These are phyloP conservation scores for Pisolithus marmoratus DNA, from an alignment of 768 basidiomycete species.

Conservation along the genomic window DNA sequence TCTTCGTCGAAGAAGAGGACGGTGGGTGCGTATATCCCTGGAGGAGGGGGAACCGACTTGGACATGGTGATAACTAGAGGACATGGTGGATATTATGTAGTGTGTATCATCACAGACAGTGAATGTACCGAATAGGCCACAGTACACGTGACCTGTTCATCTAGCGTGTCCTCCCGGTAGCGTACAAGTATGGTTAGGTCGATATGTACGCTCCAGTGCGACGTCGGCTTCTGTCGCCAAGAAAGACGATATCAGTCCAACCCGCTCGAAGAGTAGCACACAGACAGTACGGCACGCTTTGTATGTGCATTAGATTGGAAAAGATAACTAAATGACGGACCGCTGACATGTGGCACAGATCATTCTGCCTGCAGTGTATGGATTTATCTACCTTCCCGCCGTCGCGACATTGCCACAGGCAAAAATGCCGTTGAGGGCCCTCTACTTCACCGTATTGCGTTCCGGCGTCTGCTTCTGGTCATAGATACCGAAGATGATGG, in stretches of 20 bases:
- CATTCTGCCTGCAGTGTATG: constrained; percentile 70
- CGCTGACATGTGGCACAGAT: constrained; percentile 42
- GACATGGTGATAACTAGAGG: too few relatives aligned
- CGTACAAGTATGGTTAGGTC: too few relatives aligned
- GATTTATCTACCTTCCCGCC: constrained; percentile 63
- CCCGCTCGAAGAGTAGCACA: constrained; percentile 38
- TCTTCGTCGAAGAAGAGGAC: constrained; percentile 67
- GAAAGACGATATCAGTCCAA: too few relatives aligned
- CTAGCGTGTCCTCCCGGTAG: too few relatives aligned
- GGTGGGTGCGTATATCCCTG: constrained; percentile 74
- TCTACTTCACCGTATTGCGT: constrained; percentile 34
- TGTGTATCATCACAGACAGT: too few relatives aligned
- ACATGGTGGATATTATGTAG: too few relatives aligned
- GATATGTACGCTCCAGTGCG: constrained; percentile 45
- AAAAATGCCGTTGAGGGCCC: constrained; percentile 58
- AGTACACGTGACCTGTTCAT: too few relatives aligned
- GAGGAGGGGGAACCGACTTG: constrained; percentile 40
- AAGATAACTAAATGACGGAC: too few relatives aligned
- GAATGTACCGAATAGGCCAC: too few relatives aligned
- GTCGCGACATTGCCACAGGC: constrained; percentile 63
- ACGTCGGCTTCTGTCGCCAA: too few relatives aligned
- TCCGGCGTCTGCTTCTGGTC: not conserved
- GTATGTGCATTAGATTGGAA: too few relatives aligned
- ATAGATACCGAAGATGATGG: not conserved
- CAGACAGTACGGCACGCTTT: constrained; percentile 58